Base-by-base conservation (phyloP, 2,329 filamentous ascomycete genomes). In the Pseudogymnoascus pannorum region DNA sequence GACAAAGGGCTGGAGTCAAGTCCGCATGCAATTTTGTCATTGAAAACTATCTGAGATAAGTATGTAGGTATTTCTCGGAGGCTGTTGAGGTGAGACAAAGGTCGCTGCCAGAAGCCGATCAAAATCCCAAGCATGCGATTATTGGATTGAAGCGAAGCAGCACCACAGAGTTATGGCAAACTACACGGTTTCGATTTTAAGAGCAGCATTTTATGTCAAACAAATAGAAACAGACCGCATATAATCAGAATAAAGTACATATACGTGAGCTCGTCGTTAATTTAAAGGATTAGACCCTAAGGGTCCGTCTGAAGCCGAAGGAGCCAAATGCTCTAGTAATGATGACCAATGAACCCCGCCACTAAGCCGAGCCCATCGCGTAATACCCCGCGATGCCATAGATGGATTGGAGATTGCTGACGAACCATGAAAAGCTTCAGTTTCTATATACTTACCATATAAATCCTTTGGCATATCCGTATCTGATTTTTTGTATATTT, bases 301-400 rank as follows among this genome's bases (percentile, higher is more conserved):
- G 16, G 31, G 48, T 31, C 48, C 48, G 11, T 31, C 48, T 54
- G 48, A 54, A 31, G 26, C 26, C 26, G 48, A 31, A 31, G 26
- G 8, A 31, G 48, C 26, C 44, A 54, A 35, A 42, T 42, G 12
- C 14, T 31, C 48, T 14, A 26, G 22, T 51, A 29, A 51, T 51
- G 48, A 54, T 54, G 48, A 54, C 48, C 48, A 54, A 31, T 54
- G 26, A 31, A 31, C 48, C 48, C 48, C 48, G 48, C 48, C 26
- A 31, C 26, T 54, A 54, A 31, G 44, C 44, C n/a, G 24, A 54
- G 16, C 18, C 26, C n/a, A 54, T 54, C 20, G 48, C 48, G 48
- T 16, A 54, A 31, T 54, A 31, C 48, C 26, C 48, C 48, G 48
- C 48, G 3, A 14, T 31, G 26, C 26, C 9, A 54, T 31, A 20